Conservation (phyloP, 2,329 filamentous ascomycete genomes). For the Elsinoe australis region DNA sequence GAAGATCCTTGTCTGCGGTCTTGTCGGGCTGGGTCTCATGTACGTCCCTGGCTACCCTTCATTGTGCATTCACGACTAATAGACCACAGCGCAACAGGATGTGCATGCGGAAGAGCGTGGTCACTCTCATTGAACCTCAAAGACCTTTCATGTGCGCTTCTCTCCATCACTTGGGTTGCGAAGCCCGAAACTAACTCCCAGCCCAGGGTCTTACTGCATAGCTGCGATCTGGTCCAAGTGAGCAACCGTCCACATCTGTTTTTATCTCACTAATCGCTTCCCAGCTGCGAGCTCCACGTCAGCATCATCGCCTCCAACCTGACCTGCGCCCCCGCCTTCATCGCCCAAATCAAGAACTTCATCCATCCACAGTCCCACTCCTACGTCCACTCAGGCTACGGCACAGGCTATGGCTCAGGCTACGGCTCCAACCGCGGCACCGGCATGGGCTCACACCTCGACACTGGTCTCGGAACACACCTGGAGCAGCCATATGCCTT, state of each 20-base stretch:
- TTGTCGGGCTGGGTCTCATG: conserved; percentile 26
- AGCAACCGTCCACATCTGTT: not conserved
- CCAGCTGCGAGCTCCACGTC: conserved; percentile 26
- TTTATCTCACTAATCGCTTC: not conserved
- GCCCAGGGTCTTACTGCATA: conserved; percentile 25
- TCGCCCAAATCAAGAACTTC: conserved; percentile 10
- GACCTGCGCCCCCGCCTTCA: conserved; percentile 20
- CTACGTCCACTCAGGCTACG: not conserved
- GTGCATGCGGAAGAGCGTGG: conserved; percentile 23
- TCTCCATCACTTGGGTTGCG: no score
- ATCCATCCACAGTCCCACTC: not conserved
- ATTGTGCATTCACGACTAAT: conserved; percentile 16
- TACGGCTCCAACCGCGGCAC: not conserved
- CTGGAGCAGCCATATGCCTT: conserved; percentile 1
- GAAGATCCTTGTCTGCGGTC: conserved; percentile 25
- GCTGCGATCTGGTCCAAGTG: conserved; percentile 24
- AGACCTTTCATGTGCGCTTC: conserved; percentile 26
- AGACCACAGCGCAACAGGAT: conserved; percentile 20
- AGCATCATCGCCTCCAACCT: conserved; percentile 28
- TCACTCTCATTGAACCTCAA: conserved; percentile 24
- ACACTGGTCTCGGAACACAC: not conserved
- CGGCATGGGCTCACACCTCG: not conserved
- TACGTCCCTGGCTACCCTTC: not conserved
- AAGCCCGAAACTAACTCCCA: no score
- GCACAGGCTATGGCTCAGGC: conserved; percentile 1